Conservation (phyloP, 257 asterid genomes). For the Striga asiatica region DNA sequence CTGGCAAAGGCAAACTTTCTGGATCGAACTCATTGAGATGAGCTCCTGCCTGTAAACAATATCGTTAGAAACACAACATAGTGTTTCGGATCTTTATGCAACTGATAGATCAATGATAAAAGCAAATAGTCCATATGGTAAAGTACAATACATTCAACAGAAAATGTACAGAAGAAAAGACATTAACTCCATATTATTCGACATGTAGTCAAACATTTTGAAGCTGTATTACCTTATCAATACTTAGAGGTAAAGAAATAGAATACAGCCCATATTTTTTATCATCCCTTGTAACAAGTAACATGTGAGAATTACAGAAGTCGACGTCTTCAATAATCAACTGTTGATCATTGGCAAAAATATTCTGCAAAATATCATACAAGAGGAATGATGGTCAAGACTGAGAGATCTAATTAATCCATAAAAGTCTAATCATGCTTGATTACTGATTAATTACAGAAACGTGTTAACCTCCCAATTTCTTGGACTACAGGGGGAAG, state of each 20-base stretch:
- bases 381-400: constrained; percentile 11
- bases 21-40: constrained; percentile 63
- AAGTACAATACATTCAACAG: not conserved
- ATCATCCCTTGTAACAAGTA: constrained; percentile 43
- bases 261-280: constrained; percentile 49
- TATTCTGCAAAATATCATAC: constrained; percentile 40
- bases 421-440: constrained; percentile 4
- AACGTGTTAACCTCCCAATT: constrained; percentile 74
- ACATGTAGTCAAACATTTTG: constrained; percentile 11
- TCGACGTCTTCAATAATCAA: constrained; percentile 73
- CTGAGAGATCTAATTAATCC: not conserved
- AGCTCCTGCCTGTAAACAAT: constrained; percentile 43
- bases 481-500: constrained; percentile 28
- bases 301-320: constrained; percentile 63
- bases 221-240: constrained; percentile 44
- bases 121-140: not conserved
- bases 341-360: constrained; percentile 42
- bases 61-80: not conserved
- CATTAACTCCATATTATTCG: constrained; percentile 1
- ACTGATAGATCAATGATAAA: not conserved
- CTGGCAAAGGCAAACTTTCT: constrained; percentile 66
- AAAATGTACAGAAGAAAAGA: not conserved
- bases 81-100: not conserved
- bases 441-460: not conserved
- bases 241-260: constrained; percentile 55